Evolutionary conservation across 306 rosid genomes (phyloP), one percentile per base, ranked within the genome.

Genomic region (Datisca glomerata): DNA sequence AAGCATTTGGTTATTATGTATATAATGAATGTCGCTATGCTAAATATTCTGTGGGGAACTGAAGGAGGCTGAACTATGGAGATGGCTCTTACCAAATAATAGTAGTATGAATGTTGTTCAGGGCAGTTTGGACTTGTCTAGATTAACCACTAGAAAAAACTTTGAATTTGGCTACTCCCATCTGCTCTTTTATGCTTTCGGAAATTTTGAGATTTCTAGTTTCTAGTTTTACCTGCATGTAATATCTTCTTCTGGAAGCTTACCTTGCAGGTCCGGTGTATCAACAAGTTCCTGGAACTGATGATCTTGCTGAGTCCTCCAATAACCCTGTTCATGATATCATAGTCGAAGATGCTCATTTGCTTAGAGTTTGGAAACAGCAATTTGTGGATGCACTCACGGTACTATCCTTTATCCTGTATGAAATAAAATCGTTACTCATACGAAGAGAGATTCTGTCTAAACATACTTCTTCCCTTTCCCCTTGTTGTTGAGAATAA

Each of bases 311-410:
- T 25, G 79, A 59, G 75, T 57, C 58, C 52, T 63, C 76, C 25
- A 15, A 43, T n/a, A 40, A 62, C 48, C 27, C 8, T 52, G 36
- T 8, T 39, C 57, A 37, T 28, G 70, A 61, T 29, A 47, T 16
- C 44, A 35, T 54, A 41, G 41, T 27, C 28, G 73, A 69, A 61
- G 60, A 66, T 62, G 43, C 56, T 24, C 36, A 47, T 35, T 55
- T 72, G 49, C 57, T 77, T 51, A 41, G 55, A 45, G 34, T 74
- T 60, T 89, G 95, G 98, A 68, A 51, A 57, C 79, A 63, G 44
- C 98, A 89, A 53, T 89, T 84, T 72, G 73, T 59, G 21, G 84
- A 80, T 62, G 86, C 91, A 37, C 41, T 80, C 37, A 53, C 5
- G 98, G 95, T 77, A 68, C 14, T 36, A 54, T 37, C 23, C 29